Evolutionary conservation across 179 eudicot genomes (phyloP).

Genomic region (Camellia oleifera): DNA sequence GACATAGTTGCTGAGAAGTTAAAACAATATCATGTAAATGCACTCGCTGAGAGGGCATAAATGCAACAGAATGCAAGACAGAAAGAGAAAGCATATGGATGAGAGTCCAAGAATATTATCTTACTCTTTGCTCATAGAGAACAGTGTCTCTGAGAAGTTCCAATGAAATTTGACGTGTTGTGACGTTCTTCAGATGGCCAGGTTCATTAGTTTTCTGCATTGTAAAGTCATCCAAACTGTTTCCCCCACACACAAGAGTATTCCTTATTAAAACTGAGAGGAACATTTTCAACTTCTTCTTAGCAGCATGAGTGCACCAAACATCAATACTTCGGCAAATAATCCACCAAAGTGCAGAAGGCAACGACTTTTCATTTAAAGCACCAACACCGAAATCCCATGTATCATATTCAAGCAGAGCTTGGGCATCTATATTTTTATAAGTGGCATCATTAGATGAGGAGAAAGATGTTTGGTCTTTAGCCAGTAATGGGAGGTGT

Average conservation of each 20-base stretch:
- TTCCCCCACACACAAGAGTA: constrained; percentile 35
- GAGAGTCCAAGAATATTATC: constrained; percentile 21
- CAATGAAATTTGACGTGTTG: constrained; percentile 44
- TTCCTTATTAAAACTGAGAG: constrained; percentile 46
- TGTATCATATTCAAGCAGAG: constrained; percentile 23
- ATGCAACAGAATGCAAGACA: neutral
- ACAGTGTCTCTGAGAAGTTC: constrained; percentile 59
- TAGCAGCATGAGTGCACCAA: constrained; percentile 75
- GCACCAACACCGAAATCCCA: constrained; percentile 63
- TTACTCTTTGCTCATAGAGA: constrained; percentile 77
- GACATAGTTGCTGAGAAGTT: neutral
- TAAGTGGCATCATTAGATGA: constrained; percentile 21
- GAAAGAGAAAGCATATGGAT: neutral
- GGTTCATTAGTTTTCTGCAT: constrained; percentile 20
- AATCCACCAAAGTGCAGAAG: constrained; percentile 73
- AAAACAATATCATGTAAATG: neutral
- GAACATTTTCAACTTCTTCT: constrained; percentile 63
- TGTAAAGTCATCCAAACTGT: constrained; percentile 23
- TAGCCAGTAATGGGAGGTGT: constrained; percentile 34
- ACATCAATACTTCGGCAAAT: constrained; percentile 69
- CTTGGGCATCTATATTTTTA: constrained; percentile 16
- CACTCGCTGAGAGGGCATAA: neutral
- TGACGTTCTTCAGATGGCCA: constrained; percentile 34
- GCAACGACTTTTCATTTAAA: constrained; percentile 56
- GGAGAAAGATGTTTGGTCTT: constrained; percentile 23